Percentiles rank a stretch among this genome's conserved stretches.
phyloP scores from a whole-genome alignment of 1,139 yeast genomes.

The Spathaspora sp. region DNA sequence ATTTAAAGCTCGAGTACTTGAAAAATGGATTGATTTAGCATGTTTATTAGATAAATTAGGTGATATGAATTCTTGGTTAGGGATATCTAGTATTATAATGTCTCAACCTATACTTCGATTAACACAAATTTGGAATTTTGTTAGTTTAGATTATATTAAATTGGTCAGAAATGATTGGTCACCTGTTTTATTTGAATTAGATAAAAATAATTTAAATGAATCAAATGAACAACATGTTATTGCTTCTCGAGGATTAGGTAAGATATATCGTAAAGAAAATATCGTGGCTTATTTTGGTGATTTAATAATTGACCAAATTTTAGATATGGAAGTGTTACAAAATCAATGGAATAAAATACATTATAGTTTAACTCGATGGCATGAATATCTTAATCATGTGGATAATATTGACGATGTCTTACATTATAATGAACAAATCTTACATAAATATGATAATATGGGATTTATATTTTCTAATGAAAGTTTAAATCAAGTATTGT shows the following conservation, averaged over 20 bases:
- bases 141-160: constrained; percentile 60
- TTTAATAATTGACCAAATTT: constrained; percentile 41
- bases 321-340: constrained; percentile 59
- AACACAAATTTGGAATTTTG: constrained; percentile 72
- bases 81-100: constrained; percentile 80
- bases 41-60: constrained; percentile 76
- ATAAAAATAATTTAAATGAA: constrained; percentile 64
- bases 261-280: constrained; percentile 68
- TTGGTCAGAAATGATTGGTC: constrained; percentile 85
- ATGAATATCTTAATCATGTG: constrained; percentile 53
- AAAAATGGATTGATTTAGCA: constrained; percentile 88
- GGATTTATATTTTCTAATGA: constrained; percentile 49
- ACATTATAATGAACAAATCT: constrained; percentile 43
- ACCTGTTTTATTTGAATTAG: constrained; percentile 87
- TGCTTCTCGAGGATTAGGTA: constrained; percentile 89
- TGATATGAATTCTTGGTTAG: constrained; percentile 94
- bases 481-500: constrained; percentile 45
- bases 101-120: constrained; percentile 81
- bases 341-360: constrained; percentile 66
- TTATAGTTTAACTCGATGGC: constrained; percentile 82
- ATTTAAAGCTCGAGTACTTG: constrained; percentile 64
- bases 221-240: constrained; percentile 55
- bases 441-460: constrained; percentile 44
- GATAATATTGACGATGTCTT: constrained; percentile 38
- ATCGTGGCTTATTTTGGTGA: constrained; percentile 95